phyloP scores from a whole-genome alignment of 352 stramenopile genomes.

The Phytophthora hybrid region DNA sequence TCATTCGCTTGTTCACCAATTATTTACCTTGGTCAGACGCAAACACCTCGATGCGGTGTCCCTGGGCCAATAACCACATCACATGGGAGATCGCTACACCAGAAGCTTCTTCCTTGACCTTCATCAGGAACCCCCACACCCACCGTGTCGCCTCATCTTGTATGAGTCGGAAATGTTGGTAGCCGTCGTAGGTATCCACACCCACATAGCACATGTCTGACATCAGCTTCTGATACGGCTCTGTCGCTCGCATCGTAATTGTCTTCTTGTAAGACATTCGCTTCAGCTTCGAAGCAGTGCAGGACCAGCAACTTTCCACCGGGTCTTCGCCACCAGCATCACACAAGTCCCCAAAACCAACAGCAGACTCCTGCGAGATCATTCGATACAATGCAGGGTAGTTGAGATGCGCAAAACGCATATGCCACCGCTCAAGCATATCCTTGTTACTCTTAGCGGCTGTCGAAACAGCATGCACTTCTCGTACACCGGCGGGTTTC shows the following conservation, averaged over 20 bases:
- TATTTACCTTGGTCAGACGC: background rate
- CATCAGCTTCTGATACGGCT: background rate
- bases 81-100: background rate
- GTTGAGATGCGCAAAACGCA: background rate
- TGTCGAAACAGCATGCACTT: background rate
- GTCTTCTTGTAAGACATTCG: background rate
- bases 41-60: slow-evolving; percentile 5
- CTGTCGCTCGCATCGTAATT: background rate
- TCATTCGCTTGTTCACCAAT: background rate
- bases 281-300: background rate
- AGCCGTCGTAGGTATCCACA: background rate
- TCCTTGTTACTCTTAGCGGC: background rate
- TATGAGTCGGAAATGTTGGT: background rate
- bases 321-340: background rate
- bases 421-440: background rate
- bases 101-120: background rate
- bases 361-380: background rate
- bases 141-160: background rate
- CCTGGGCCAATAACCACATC: slow-evolving; percentile 6
- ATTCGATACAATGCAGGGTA: background rate
- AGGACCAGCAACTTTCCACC: background rate
- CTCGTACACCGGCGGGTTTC: background rate
- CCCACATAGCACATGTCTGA: background rate
- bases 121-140: slow-evolving; percentile 7
- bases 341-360: background rate